Base-by-base conservation (phyloP, 2,329 filamentous ascomycete genomes). In the Alternaria viburni region DNA sequence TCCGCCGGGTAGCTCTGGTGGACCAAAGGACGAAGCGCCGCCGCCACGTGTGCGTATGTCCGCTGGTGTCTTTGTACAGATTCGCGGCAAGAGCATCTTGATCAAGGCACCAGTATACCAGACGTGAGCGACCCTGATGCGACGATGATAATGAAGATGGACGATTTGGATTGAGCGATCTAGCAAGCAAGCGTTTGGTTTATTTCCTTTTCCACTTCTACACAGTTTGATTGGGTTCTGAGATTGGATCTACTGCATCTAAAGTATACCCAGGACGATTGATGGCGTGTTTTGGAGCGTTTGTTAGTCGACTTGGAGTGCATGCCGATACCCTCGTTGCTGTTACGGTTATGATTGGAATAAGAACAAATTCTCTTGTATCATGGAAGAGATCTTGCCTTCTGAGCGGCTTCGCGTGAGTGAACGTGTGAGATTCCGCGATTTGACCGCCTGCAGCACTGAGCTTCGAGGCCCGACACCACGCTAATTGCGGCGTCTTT, bases 101-200 rank as follows among this genome's bases (percentile, higher is more conserved):
- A 81, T 83, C 57, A 85, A 85, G 72, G 83, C 84, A 57, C 83
- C 83, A 6, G 82, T 85, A 12, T 84, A 79, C 68, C 78, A 74
- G 70, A 79, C 75, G 36, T 78, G 66, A 75, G 50, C 12, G 12
- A 8, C n/a, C 13, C 26, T 50, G 36, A 52, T 10, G 47, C 25
- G 17, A 17, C 23, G 9, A 46, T 47, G 15, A 58, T 54, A 28
- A 59, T 19, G 47, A 32, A 54, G 43, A 54, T 32, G 54, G 51
- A 44, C 44, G 56, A 49, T 57, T 68, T 67, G 61, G 50, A 63
- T 69, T 64, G 61, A 68, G 64, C 62, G 64, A 61, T 67, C 21
- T 68, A 72, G 65, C 60, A 58, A 67, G 57, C 45, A 56, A 60
- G 49, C 59, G 56, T 57, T 59, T 59, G 59, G 49, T 46, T 44